These are phyloP conservation scores for Mycosphaerella sp. DNA, from an alignment of 2,329 filamentous ascomycete species.

Conservation along the genomic window DNA sequence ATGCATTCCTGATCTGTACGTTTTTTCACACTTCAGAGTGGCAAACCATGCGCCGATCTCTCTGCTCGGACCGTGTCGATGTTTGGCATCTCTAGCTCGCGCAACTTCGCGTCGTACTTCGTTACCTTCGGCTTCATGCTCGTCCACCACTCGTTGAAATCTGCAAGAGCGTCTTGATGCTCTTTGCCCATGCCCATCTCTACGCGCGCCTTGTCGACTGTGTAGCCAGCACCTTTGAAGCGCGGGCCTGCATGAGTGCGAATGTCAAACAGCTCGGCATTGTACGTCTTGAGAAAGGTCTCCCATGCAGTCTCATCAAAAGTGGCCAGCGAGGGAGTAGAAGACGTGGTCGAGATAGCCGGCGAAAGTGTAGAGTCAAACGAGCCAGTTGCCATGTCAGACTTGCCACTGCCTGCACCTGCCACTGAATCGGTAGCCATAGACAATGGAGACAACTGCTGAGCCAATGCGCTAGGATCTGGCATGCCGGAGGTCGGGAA, in stretches of 20 bases:
- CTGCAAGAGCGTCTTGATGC: slow-evolving; percentile 23
- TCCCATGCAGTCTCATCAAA: slow-evolving; percentile 32
- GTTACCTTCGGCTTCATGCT: slow-evolving; percentile 32
- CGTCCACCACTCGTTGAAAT: slow-evolving; percentile 38
- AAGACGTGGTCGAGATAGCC: slow-evolving; percentile 4
- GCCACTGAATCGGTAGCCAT: slow-evolving; percentile 4
- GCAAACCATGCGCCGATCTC: slow-evolving; percentile 14
- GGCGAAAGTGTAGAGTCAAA: slow-evolving; percentile 8
- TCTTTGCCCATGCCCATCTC: slow-evolving; percentile 20
- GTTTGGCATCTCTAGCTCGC: slow-evolving; percentile 17
- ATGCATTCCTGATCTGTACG: too few species aligned
- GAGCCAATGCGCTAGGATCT: slow-evolving; percentile 18
- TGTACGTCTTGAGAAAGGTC: slow-evolving; percentile 26
- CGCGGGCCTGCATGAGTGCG: slow-evolving; percentile 37
- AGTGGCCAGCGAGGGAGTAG: slow-evolving; percentile 4
- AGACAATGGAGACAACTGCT: slow-evolving; percentile 18
- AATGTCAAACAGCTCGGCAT: slow-evolving; percentile 33
- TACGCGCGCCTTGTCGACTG: slow-evolving; percentile 24
- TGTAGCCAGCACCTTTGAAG: slow-evolving; percentile 36
- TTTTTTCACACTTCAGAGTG: slow-evolving; percentile 3
- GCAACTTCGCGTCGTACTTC: slow-evolving; percentile 28
- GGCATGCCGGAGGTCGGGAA: slow-evolving; percentile 5
- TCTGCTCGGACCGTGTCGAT: slow-evolving; percentile 19
- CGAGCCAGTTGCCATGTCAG: slow-evolving; percentile 1
- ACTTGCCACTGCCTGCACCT: neutral